Evolutionary conservation across 257 asterid species (phyloP).

Genomic region (Paulownia fortunei): DNA sequence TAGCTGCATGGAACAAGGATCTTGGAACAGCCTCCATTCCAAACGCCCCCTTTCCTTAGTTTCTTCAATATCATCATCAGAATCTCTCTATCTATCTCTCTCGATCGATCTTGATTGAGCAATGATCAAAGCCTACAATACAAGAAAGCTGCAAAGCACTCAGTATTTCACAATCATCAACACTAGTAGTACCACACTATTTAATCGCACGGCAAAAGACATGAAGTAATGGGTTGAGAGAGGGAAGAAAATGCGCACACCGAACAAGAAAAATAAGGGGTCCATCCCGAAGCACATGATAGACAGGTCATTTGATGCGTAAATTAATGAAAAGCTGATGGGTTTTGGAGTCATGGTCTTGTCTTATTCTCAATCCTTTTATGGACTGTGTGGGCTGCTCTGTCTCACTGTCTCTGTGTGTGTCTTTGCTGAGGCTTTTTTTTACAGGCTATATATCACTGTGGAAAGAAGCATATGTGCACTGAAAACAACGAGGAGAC

Average conservation of each 20-base stretch:
- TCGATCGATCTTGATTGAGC: conserved; percentile 46
- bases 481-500: conserved; percentile 33
- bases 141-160: conserved; percentile 44
- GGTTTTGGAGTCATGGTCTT: conserved; percentile 36
- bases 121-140: conserved; percentile 39
- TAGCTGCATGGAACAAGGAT: background rate
- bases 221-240: conserved; percentile 33
- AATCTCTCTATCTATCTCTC: conserved; percentile 23
- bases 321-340: conserved; percentile 40
- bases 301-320: conserved; percentile 56
- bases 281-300: conserved; percentile 60
- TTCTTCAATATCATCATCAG: conserved; percentile 13
- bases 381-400: background rate
- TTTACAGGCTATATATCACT: background rate
- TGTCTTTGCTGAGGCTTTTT: background rate
- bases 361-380: conserved; percentile 35
- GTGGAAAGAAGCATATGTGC: conserved; percentile 3
- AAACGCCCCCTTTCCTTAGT: conserved; percentile 45
- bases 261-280: background rate
- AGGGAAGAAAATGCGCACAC: background rate
- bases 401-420: background rate
- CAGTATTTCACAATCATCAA: conserved; percentile 35
- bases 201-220: conserved; percentile 25
- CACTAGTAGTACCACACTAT: background rate
- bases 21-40: conserved; percentile 76